These are phyloP conservation scores for Moniliophthora roreri DNA, from an alignment of 1,284 basidiomycete genomes.

Conservation along the genomic window DNA sequence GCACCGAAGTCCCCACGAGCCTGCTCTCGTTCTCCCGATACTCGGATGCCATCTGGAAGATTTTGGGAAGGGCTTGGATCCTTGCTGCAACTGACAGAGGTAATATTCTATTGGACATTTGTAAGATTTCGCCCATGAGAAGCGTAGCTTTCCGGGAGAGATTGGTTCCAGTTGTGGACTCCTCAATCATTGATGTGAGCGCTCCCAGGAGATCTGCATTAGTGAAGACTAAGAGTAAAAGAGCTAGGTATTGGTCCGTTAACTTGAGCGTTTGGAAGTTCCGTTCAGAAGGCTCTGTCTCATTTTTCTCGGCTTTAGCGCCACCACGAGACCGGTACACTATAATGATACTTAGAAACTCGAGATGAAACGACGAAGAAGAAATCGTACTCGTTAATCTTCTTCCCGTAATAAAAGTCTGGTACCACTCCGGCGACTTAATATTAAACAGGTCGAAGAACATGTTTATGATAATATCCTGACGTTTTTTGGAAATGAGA, in stretches of 20 bases:
- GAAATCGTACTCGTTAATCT: constrained; percentile 73
- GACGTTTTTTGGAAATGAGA: constrained; percentile 10
- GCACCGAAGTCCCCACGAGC: constrained; percentile 81
- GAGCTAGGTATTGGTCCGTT: constrained; percentile 90
- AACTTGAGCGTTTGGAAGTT: constrained; percentile 71
- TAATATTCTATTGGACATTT: constrained; percentile 87
- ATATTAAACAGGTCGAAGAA: constrained; percentile 94
- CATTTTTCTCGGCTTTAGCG: constrained; percentile 29
- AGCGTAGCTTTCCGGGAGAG: constrained; percentile 87
- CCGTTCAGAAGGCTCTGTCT: constrained; percentile 42
- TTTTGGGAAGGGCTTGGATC: constrained; percentile 84
- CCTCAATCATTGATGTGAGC: constrained; percentile 81
- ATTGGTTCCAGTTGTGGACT: constrained; percentile 64
- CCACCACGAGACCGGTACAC: constrained; percentile 65
- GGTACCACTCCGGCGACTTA: constrained; percentile 86
- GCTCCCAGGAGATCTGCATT: constrained; percentile 89
- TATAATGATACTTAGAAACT: constrained; percentile 26
- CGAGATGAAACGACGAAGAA: neutral
- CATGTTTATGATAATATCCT: constrained; percentile 93
- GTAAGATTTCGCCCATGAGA: constrained; percentile 89
- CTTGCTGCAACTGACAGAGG: constrained; percentile 81
- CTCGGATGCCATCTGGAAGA: constrained; percentile 84
- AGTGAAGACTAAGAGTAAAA: constrained; percentile 86
- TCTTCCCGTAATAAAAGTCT: constrained; percentile 86
- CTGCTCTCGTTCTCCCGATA: constrained; percentile 73